phyloP scores from a whole-genome alignment of 1,284 basidiomycete species.

The Ustilago curta region DNA sequence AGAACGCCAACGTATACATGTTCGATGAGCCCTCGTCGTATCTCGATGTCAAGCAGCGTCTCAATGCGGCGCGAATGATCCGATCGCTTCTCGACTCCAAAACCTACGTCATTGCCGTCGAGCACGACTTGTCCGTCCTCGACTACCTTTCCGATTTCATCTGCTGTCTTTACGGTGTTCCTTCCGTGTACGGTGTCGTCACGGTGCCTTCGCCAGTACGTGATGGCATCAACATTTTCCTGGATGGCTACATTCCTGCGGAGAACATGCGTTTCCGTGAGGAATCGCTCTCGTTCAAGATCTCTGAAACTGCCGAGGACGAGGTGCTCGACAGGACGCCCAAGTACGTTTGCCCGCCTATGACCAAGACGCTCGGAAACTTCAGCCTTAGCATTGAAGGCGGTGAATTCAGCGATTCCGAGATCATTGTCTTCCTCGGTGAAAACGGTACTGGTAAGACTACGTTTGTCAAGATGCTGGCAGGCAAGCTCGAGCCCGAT shows the following conservation, averaged over 20 bases:
- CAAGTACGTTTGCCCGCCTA: slow-evolving; percentile 64
- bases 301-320: slow-evolving; percentile 68
- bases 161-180: slow-evolving; percentile 69
- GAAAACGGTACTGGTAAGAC: slow-evolving; percentile 70
- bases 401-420: slow-evolving; percentile 66
- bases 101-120: slow-evolving; percentile 69
- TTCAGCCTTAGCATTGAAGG: slow-evolving; percentile 66
- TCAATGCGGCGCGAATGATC: slow-evolving; percentile 68
- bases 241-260: slow-evolving; percentile 68
- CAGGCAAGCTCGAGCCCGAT: slow-evolving; percentile 68
- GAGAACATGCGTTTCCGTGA: slow-evolving; percentile 70
- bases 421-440: slow-evolving; percentile 69
- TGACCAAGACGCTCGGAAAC: slow-evolving; percentile 67
- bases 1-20: slow-evolving; percentile 70
- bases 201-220: slow-evolving; percentile 67
- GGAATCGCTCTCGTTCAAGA: slow-evolving; percentile 68
- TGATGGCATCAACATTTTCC: slow-evolving; percentile 69
- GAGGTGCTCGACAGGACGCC: slow-evolving; percentile 60
- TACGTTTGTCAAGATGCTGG: slow-evolving; percentile 69
- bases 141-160: slow-evolving; percentile 69
- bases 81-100: slow-evolving; percentile 65
- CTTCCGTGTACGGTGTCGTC: slow-evolving; percentile 68
- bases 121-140: slow-evolving; percentile 68
- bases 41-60: slow-evolving; percentile 69
- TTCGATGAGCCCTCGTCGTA: slow-evolving; percentile 69